Conservation (phyloP, 805 yeast species). For the Saccharomycopsis sp. region DNA sequence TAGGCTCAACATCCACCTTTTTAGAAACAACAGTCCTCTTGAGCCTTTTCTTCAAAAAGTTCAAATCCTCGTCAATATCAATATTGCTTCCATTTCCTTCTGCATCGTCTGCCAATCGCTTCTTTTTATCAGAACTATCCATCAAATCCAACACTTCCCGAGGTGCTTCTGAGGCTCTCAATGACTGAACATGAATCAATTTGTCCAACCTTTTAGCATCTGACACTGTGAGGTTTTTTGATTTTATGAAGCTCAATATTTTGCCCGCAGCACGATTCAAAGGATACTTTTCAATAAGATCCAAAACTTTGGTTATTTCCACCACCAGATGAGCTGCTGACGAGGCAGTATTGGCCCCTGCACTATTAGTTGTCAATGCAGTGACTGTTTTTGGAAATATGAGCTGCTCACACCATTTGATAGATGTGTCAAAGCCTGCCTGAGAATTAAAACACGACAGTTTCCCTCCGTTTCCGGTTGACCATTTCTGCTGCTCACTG, state of each 20-base stretch:
- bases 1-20: not conserved
- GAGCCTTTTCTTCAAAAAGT: constrained; percentile 6
- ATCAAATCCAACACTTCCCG: constrained; percentile 1
- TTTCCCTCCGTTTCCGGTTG: not conserved
- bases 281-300: not conserved
- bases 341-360: not conserved
- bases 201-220: not conserved
- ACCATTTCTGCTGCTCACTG: not conserved
- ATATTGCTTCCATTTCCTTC: not conserved
- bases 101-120: not conserved
- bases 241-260: not conserved
- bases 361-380: not conserved
- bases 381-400: not conserved
- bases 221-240: not conserved
- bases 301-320: not conserved
- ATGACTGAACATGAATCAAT: not conserved
- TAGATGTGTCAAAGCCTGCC: not conserved
- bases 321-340: not conserved
- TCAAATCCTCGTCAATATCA: constrained; percentile 4
- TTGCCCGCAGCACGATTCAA: not conserved
- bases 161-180: not conserved
- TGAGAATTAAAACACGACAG: not conserved
- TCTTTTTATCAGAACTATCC: not conserved
- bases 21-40: not conserved
- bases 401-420: not conserved